Conservation (phyloP, 208 protist genomes). For the Crithidia expoeki region DNA sequence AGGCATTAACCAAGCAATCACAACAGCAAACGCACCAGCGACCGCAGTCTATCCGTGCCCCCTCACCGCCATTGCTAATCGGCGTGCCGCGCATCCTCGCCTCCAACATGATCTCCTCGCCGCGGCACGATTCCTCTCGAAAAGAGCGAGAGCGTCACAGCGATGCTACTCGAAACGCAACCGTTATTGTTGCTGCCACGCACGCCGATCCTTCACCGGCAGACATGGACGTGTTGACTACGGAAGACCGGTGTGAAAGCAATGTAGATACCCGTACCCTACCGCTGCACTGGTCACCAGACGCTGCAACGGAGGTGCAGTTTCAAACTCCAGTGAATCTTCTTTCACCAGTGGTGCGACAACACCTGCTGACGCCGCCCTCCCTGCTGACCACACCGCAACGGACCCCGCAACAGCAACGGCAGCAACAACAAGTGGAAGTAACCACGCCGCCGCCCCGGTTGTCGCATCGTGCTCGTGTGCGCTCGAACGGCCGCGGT, state of each 20-base stretch:
- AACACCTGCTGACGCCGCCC: not conserved
- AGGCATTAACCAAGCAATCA: not conserved
- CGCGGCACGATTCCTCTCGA: not conserved
- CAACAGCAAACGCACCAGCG: not conserved
- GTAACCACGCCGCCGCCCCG: conserved; percentile 23
- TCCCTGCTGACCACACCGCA: conserved; percentile 7
- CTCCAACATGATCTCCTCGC: conserved; percentile 11
- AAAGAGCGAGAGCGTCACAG: not conserved
- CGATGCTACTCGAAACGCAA: not conserved
- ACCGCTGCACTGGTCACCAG: conserved; percentile 8
- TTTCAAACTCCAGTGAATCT: not conserved
- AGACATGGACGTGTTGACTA: not conserved
- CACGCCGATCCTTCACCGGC: not conserved
- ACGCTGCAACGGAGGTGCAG: not conserved
- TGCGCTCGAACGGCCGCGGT: conserved; percentile 17
- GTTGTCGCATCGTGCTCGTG: conserved; percentile 24
- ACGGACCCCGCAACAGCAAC: not conserved
- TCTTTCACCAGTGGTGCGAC: not conserved
- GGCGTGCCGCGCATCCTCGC: conserved; percentile 17
- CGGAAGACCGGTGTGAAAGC: not conserved
- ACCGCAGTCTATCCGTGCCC: not conserved
- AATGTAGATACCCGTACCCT: conserved; percentile 1
- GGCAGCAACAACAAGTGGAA: not conserved
- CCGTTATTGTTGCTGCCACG: not conserved
- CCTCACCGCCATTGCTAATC: conserved; percentile 10